Conservation (phyloP, 176 grass and related monocot genomes). For the Ensete ventricosum region DNA sequence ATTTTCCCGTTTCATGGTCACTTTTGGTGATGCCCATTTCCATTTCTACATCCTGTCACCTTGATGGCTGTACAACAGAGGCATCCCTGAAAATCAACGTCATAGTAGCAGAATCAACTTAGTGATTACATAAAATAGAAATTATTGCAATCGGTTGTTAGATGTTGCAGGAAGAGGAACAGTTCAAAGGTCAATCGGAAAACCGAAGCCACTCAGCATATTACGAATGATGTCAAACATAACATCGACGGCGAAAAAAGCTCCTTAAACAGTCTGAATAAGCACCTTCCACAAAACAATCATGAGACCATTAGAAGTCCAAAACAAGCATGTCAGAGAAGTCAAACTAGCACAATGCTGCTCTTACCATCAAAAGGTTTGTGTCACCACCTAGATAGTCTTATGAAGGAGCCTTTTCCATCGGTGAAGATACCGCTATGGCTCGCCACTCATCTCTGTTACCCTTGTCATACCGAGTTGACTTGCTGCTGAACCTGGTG, state of each 20-base stretch:
- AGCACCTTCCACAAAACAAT: not conserved
- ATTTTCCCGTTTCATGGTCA: no score
- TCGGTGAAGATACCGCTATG: not conserved
- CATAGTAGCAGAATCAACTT: not conserved
- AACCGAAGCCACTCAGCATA: not conserved
- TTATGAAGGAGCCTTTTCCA: not conserved
- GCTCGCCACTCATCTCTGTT: not conserved
- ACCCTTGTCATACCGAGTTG: not conserved
- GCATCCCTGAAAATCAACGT: no score
- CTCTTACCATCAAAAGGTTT: not conserved
- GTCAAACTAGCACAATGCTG: not conserved
- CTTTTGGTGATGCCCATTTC: no score
- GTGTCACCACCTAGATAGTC: not conserved
- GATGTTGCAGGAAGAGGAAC: not conserved
- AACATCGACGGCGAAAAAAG: not conserved
- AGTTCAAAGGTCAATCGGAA: not conserved
- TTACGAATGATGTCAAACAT: not conserved
- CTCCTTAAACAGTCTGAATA: not conserved
- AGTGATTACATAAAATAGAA: not conserved
- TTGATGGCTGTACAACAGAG: no score
- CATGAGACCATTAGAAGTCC: not conserved
- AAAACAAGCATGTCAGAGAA: not conserved
- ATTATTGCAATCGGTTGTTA: not conserved
- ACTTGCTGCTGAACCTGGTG: not conserved
- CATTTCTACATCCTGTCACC: no score